Conservation (phyloP, 2,329 filamentous ascomycete genomes). For the Fonsecaea pugnacius region DNA sequence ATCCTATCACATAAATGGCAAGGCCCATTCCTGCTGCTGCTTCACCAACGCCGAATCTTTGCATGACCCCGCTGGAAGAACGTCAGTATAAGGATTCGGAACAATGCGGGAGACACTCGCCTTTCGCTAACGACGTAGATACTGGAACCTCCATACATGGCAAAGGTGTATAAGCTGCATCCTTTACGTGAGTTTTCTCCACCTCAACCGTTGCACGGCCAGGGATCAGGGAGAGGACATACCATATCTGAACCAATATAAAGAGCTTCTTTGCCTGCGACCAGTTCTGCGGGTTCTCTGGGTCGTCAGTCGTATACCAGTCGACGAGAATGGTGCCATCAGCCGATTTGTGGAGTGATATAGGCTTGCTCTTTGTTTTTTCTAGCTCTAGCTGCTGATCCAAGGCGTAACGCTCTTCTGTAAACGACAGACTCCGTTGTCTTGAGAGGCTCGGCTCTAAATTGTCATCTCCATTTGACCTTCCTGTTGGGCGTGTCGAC, state of each 20-base stretch:
- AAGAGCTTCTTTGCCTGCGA: constrained; percentile 32
- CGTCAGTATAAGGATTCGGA: not conserved
- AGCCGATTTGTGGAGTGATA: constrained; percentile 40
- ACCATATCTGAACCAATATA: constrained; percentile 34
- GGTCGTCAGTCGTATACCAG: constrained; percentile 37
- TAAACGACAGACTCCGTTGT: constrained; percentile 11
- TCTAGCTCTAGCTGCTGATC: constrained; percentile 37
- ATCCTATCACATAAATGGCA: constrained; percentile 36
- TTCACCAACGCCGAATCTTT: constrained; percentile 24
- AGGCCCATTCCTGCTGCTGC: constrained; percentile 30
- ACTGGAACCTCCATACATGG: constrained; percentile 34
- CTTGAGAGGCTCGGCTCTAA: constrained; percentile 1
- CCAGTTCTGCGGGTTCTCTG: constrained; percentile 40
- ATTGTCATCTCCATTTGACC: not conserved
- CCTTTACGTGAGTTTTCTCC: not conserved
- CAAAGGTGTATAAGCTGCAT: constrained; percentile 31
- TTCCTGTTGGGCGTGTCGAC: not conserved
- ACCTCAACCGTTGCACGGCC: not conserved
- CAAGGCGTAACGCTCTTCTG: constrained; percentile 42
- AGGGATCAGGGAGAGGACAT: not conserved
- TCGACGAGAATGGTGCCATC: constrained; percentile 39
- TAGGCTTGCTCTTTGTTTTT: constrained; percentile 39
- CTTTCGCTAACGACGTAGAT: constrained; percentile 35
- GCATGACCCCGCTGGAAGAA: constrained; percentile 22
- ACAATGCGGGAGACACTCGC: constrained; percentile 8